phyloP scores from a whole-genome alignment of 768 basidiomycete genomes.

The Mycena leptocephala region DNA sequence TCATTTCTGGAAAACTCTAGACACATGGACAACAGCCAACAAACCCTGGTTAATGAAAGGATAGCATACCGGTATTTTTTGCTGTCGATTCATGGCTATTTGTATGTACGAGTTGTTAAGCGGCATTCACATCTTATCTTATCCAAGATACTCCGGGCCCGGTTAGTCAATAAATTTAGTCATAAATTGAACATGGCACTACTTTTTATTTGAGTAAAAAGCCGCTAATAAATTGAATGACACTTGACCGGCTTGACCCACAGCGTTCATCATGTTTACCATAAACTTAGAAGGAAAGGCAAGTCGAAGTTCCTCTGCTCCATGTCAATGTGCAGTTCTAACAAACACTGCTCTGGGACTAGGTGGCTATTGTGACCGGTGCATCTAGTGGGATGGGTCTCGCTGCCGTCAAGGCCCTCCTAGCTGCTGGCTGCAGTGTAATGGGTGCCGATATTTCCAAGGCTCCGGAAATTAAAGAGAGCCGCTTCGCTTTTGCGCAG shows the following conservation, averaged over 20 bases:
- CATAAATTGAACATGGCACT: too few species aligned
- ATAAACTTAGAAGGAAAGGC: not conserved
- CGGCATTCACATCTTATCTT: too few species aligned
- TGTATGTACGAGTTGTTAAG: not conserved
- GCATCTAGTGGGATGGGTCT: not conserved
- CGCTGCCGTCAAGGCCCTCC: not conserved
- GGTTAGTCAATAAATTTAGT: not conserved
- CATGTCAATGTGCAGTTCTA: not conserved
- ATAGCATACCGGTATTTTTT: constrained; percentile 22
- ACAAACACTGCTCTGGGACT: not conserved
- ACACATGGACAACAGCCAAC: constrained; percentile 86
- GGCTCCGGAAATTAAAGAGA: not conserved
- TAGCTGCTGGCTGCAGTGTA: not conserved
- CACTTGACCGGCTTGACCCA: too few species aligned
- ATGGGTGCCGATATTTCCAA: constrained; percentile 1
- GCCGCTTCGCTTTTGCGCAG: not conserved
- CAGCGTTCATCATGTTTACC: not conserved
- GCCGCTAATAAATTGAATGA: too few species aligned
- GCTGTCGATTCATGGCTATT: not conserved
- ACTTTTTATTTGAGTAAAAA: too few species aligned
- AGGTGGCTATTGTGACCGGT: not conserved
- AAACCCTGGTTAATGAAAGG: constrained; percentile 82
- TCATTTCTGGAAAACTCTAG: constrained; percentile 95
- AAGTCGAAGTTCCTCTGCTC: not conserved
- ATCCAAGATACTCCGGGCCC: too few species aligned